phyloP scores from a whole-genome alignment of 148 eudicot genomes.

The Pharnaceum exiguum region DNA sequence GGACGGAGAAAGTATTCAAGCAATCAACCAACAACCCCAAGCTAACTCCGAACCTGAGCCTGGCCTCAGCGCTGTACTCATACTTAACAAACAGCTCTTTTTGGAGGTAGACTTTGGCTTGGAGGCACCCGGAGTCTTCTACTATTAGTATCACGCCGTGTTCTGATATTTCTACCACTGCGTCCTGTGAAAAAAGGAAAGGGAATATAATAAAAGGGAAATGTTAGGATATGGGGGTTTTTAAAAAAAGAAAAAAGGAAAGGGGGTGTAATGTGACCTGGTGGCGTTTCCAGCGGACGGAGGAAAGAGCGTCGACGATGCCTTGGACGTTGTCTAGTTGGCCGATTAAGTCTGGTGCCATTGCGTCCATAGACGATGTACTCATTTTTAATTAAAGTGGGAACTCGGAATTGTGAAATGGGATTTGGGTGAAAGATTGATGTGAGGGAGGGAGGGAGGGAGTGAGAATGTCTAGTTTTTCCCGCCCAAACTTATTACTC shows the following conservation, averaged over 20 bases:
- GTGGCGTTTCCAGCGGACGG: slow-evolving; percentile 93
- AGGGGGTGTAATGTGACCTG: slow-evolving; percentile 38
- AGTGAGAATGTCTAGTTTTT: too few relatives aligned
- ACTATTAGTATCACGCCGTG: slow-evolving; percentile 89
- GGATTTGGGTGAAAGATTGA: too few relatives aligned
- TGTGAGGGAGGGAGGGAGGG: too few relatives aligned
- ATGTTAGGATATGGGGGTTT: background rate
- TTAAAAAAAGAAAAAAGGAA: background rate
- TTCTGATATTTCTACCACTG: slow-evolving; percentile 81
- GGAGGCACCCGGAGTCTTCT: slow-evolving; percentile 87
- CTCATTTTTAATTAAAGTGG: too few relatives aligned
- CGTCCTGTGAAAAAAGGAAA: slow-evolving; percentile 38
- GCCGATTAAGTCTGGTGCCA: slow-evolving; percentile 55
- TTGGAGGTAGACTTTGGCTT: slow-evolving; percentile 94
- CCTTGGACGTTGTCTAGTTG: slow-evolving; percentile 92
- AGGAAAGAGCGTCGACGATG: slow-evolving; percentile 83
- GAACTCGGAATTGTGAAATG: too few relatives aligned
- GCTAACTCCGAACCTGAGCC: slow-evolving; percentile 89
- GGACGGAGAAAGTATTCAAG: slow-evolving; percentile 73
- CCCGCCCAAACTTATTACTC: too few relatives aligned
- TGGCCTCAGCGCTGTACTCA: slow-evolving; percentile 71
- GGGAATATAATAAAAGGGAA: background rate
- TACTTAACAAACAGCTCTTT: slow-evolving; percentile 81
- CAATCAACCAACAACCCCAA: slow-evolving; percentile 87
- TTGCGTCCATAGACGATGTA: slow-evolving; percentile 46